Evolutionary conservation across 495 filamentous ascomycete genomes (phyloP), one percentile per base, ranked within the genome.

Genomic region (Tetracladium setigerum): DNA sequence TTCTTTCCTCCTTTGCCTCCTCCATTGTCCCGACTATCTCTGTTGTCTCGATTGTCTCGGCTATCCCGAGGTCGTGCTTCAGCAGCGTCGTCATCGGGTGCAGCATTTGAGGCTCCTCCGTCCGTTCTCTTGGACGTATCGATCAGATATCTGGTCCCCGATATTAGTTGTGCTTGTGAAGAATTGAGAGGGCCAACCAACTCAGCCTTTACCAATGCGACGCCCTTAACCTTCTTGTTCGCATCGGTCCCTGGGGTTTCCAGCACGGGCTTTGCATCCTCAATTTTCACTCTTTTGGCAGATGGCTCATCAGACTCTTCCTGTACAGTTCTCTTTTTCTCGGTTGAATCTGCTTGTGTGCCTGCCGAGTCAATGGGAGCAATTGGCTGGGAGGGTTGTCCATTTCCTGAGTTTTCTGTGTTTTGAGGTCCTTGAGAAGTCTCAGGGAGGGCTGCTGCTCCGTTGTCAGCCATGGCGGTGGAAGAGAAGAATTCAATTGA

Each of bases 141-240:
- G 40, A 58, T 44, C 19, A 47, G 41, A 40, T 44, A 56, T 38
- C 49, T 55, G 53, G 47, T 39, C 22, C 24, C 53, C 44, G 18
- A 10, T 32, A 39, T 41, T 30, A 52, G 19, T 41, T 35, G n/a
- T 30, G 31, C 32, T n/a, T 5, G 48, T 40, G n/a, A 19, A 39
- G 17, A 40, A 33, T 32, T 42, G 27, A 36, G 30, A 24, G n/a
- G 3, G 12, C n/a, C 22, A 41, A 65, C 78, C 62, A 66, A 95
- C 86, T 96, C 90, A 48, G 77, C 57, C 63, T 95, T 95, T 58
- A 98, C 82, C 1, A 81, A 77, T 30, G 88, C 88, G 49, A 91
- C 73, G 27, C 90, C 91, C 58, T 78, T 70, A 46, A 52, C 73
- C 63, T 68, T 77, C 55, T 60, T 64, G 50, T 52, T 55, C 32